These are phyloP conservation scores for Blepharisma stoltei DNA, from an alignment of 73 alveolate species.

Conservation along the genomic window DNA sequence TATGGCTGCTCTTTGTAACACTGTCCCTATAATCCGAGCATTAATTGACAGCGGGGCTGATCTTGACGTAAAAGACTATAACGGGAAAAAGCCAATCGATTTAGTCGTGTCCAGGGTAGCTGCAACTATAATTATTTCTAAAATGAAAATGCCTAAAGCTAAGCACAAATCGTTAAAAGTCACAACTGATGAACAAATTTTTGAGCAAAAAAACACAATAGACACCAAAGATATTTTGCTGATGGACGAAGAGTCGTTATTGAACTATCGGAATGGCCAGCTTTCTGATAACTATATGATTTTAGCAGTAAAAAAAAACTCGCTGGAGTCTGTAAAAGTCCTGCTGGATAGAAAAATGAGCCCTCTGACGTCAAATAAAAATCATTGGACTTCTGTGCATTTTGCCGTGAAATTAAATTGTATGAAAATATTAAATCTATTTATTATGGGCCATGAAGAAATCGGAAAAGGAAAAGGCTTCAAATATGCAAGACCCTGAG, in stretches of 20 bases:
- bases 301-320: not conserved
- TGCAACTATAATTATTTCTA: not conserved
- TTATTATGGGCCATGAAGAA: conserved; percentile 18
- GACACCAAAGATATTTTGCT: not conserved
- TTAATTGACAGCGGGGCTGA: conserved; percentile 50
- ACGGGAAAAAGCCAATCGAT: conserved; percentile 49
- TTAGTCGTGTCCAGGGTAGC: conserved; percentile 15
- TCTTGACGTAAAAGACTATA: conserved; percentile 41
- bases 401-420: conserved; percentile 5
- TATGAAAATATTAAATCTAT: not conserved
- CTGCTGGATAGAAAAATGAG: not conserved
- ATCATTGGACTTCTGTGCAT: conserved; percentile 12
- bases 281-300: not conserved
- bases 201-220: not conserved
- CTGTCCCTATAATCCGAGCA: conserved; percentile 35
- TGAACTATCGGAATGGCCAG: not conserved
- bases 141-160: not conserved
- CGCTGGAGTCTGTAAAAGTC: not conserved
- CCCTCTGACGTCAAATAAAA: not conserved
- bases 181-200: not conserved
- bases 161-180: not conserved
- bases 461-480: not conserved
- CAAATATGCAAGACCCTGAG: not conserved
- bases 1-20: conserved; percentile 48
- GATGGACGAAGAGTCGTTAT: not conserved